Evolutionary conservation across 805 yeast species (phyloP).

Genomic region (Zygosaccharomyces lentus): DNA sequence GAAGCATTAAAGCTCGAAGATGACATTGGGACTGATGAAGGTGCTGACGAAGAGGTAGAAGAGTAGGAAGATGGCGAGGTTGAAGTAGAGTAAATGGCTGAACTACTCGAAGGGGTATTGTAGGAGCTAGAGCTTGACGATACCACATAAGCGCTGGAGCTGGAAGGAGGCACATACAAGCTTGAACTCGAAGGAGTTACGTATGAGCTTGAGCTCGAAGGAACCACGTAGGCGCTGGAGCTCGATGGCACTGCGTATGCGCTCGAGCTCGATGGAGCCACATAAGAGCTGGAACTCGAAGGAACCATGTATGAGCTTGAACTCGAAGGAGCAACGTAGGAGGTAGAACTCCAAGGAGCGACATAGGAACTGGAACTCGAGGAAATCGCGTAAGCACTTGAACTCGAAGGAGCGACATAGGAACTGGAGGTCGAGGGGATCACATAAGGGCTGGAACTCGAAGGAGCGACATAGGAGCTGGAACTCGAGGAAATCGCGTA

Average conservation of each 20-base stretch:
- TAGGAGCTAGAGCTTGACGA: background rate
- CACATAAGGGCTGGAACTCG: background rate
- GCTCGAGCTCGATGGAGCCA: background rate
- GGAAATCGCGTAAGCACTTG: too few relatives aligned
- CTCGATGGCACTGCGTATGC: too few relatives aligned
- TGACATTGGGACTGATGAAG: background rate
- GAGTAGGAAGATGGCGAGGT: background rate
- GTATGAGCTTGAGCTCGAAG: background rate
- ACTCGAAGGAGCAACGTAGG: background rate
- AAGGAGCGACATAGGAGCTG: background rate
- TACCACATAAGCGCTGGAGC: background rate
- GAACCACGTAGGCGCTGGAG: background rate
- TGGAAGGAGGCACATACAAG: background rate
- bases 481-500: background rate
- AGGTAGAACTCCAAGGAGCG: background rate
- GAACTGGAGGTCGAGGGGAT: too few relatives aligned
- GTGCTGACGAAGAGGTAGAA: background rate
- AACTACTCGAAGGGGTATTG: constrained; percentile 3
- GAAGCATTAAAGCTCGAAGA: background rate
- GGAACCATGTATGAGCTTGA: background rate
- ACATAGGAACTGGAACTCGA: background rate
- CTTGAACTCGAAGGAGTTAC: background rate
- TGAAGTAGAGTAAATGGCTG: constrained; percentile 6
- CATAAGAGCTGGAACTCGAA: background rate
- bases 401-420: too few relatives aligned